Evolutionary conservation across 805 yeast genomes (phyloP).

Genomic region (Myxozyma neotropica): DNA sequence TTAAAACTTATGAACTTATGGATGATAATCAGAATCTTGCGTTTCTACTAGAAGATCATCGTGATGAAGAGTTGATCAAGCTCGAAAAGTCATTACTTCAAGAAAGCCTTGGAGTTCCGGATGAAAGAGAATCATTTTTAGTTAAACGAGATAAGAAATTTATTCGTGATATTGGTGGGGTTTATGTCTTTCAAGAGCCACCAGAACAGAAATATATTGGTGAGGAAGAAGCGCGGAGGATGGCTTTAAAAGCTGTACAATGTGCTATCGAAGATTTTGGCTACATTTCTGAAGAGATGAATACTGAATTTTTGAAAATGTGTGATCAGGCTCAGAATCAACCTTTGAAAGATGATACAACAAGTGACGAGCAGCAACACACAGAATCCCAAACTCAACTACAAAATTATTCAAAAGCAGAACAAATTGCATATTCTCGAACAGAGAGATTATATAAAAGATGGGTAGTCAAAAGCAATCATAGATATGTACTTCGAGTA

Average conservation of each 20-base stretch:
- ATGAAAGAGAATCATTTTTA: conserved; percentile 23
- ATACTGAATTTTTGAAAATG: background rate
- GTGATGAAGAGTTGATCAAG: background rate
- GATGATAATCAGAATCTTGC: conserved; percentile 4
- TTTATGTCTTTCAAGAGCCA: conserved; percentile 7
- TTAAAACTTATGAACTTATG: conserved; percentile 20
- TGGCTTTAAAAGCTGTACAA: conserved; percentile 16
- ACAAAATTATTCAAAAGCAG: background rate
- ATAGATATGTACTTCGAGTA: background rate
- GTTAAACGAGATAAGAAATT: conserved; percentile 10
- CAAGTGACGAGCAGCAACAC: background rate
- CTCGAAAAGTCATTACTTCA: background rate
- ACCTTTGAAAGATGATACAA: background rate
- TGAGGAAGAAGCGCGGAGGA: conserved; percentile 3
- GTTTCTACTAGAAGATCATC: conserved; percentile 22
- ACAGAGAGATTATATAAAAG: background rate
- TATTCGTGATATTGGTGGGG: conserved; percentile 26
- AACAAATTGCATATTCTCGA: conserved; percentile 3
- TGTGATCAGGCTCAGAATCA: background rate
- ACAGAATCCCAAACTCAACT: no score
- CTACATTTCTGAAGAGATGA: conserved; percentile 14
- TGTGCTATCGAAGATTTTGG: conserved; percentile 15
- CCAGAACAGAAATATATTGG: background rate
- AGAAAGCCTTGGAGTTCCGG: background rate
- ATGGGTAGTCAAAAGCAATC: conserved; percentile 1